Evolutionary conservation across 2,329 filamentous ascomycete species (phyloP).

Genomic region (Nigrograna mackinnonii): DNA sequence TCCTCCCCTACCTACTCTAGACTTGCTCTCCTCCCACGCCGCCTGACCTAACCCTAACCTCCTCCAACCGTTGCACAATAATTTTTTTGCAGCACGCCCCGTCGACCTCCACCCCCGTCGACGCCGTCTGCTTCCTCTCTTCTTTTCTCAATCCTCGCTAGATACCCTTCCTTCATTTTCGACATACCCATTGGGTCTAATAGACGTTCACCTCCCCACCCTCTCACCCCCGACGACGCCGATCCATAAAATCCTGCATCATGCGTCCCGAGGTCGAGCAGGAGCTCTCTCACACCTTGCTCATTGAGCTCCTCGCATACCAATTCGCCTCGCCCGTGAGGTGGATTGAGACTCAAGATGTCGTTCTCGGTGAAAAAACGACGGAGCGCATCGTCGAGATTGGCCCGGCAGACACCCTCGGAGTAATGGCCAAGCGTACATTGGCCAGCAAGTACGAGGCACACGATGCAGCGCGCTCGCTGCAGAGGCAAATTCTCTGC

Average conservation of each 20-base stretch:
- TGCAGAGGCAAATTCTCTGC: constrained; percentile 96
- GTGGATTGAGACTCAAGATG: constrained; percentile 99
- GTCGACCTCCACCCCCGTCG: constrained; percentile 1
- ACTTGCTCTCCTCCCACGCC: constrained; percentile 10
- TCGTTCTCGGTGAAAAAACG: constrained; percentile 93
- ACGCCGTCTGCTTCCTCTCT: constrained; percentile 3
- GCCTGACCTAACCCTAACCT: constrained; percentile 11
- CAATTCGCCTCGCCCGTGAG: constrained; percentile 98
- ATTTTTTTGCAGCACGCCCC: constrained; percentile 8
- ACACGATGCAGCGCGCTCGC: constrained; percentile 94
- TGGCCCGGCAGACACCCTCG: constrained; percentile 93
- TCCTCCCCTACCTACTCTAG: constrained; percentile 20
- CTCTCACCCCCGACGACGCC: constrained; percentile 6
- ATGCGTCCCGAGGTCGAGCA: constrained; percentile 99
- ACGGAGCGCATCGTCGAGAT: constrained; percentile 98
- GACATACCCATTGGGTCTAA: constrained; percentile 8
- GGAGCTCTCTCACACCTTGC: constrained; percentile 96
- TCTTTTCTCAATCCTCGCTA: constrained; percentile 1
- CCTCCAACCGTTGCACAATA: constrained; percentile 14
- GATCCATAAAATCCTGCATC: constrained; percentile 41
- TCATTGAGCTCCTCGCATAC: constrained; percentile 98
- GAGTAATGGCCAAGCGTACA: constrained; percentile 96
- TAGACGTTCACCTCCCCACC: neutral
- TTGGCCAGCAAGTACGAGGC: constrained; percentile 97
- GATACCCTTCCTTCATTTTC: constrained; percentile 8